Base-by-base conservation (phyloP, 805 yeast genomes). In the Yarrowia porcina region DNA sequence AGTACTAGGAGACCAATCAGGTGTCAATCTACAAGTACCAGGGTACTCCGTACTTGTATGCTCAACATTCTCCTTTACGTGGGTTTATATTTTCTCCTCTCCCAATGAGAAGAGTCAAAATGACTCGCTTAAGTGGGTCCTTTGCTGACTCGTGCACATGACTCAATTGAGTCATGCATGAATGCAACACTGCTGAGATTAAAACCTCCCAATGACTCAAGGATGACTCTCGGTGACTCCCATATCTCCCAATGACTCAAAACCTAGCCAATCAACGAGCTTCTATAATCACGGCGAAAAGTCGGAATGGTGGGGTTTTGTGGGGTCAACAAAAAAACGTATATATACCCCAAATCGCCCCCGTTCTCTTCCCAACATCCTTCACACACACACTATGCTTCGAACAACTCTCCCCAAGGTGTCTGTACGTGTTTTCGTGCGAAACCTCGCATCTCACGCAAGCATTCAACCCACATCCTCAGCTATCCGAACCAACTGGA, bases 401-500 rank as follows among this genome's bases (percentile, higher is more conserved):
- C 44, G 59, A 52, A 23, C 21, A 7, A 23, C 44, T 10, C 25
- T 25, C 8, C 33, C 42, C 13, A 20, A 20, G n/a, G 18, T 44
- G 18, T 27, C 52, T 8, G 4, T 12, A 13, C 36, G 52, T 13
- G 17, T 45, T 8, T 18, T 45, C 12, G 35, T 20, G 27, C 44
- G 59, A 21, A 15, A 27, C 27, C 59, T 52, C 21, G 59, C 59
- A 4, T 52, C 59, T 11, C 44, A 35, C 28, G 59, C 59, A 13
- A 9, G 18, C 17, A 28, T 52, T n/a, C 61, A 56, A 36, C 47
- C 61, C 35, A n/a, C 38, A 8, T 50, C 61, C 8, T 47, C 64
- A 5, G 36, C 27, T 7, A 36, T 63, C 30, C 44, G 68, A 33
- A 65, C 35, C 30, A 50, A 66, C 35, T 88, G 94, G 94, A 78